Percentiles rank a stretch among this genome's conserved stretches.
Evolutionary conservation across 2,329 filamentous ascomycete species (phyloP).

Genomic region (Ceratocystis ficicola): DNA sequence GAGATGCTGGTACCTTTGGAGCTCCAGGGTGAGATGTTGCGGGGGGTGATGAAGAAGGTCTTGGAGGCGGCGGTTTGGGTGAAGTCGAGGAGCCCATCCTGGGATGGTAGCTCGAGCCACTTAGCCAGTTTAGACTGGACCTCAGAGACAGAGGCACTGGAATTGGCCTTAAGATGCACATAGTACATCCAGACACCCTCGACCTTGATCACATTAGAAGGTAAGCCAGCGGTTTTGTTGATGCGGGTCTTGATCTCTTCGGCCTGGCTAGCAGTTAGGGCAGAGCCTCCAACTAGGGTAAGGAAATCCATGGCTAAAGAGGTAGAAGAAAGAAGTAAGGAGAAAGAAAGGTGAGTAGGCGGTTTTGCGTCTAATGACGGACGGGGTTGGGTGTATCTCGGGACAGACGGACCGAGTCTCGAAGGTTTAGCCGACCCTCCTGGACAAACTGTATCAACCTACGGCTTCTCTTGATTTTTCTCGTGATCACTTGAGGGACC

Average conservation of each 20-base stretch:
- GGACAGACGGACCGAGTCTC: neutral
- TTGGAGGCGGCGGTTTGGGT: slow-evolving; percentile 20
- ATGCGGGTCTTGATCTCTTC: slow-evolving; percentile 36
- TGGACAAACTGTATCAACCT: neutral
- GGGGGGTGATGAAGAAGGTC: slow-evolving; percentile 58
- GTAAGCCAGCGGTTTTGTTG: slow-evolving; percentile 30
- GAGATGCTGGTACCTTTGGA: slow-evolving; percentile 92
- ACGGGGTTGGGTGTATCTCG: too few species aligned
- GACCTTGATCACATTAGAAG: slow-evolving; percentile 38
- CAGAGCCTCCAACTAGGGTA: slow-evolving; percentile 35
- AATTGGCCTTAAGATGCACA: slow-evolving; percentile 42
- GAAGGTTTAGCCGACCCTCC: neutral
- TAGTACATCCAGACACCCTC: slow-evolving; percentile 53
- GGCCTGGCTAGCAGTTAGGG: slow-evolving; percentile 38
- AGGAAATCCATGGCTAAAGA: slow-evolving; percentile 25
- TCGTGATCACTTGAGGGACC: slow-evolving; percentile 13
- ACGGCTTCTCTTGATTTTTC: slow-evolving; percentile 14
- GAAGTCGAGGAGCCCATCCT: slow-evolving; percentile 16
- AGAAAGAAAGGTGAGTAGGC: neutral
- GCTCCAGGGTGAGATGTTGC: slow-evolving; percentile 92
- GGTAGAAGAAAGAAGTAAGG: slow-evolving; percentile 5
- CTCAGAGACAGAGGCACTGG: slow-evolving; percentile 27
- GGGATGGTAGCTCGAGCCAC: slow-evolving; percentile 22
- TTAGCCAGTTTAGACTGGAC: slow-evolving; percentile 23
- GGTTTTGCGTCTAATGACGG: too few species aligned